These are phyloP conservation scores for Secale cereale DNA, from an alignment of 176 grass and related monocot genomes.

Conservation along the genomic window DNA sequence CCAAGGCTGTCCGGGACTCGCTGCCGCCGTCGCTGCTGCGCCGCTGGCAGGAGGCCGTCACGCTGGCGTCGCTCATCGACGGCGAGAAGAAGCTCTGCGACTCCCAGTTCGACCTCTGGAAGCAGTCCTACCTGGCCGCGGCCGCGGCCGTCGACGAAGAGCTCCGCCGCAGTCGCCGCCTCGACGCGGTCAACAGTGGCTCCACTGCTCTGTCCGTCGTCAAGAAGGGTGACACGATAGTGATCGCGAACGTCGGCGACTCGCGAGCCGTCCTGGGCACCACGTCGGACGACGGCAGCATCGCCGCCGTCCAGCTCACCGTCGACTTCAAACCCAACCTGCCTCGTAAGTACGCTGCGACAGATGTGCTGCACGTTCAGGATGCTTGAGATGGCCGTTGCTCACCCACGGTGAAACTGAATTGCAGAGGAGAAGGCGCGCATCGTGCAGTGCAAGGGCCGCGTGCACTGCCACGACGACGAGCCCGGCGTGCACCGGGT, in stretches of 20 bases:
- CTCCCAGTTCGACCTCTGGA: slow-evolving; percentile 69
- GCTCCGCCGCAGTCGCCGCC: slow-evolving; percentile 42
- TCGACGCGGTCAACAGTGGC: slow-evolving; percentile 77
- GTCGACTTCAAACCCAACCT: slow-evolving; percentile 89
- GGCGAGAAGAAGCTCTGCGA: slow-evolving; percentile 51
- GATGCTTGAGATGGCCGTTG: background rate
- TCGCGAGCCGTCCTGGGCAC: slow-evolving; percentile 81
- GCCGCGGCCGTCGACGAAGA: slow-evolving; percentile 69
- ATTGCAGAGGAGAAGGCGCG: slow-evolving; percentile 70
- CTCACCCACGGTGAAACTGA: background rate
- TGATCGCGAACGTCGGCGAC: slow-evolving; percentile 87
- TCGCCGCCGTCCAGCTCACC: slow-evolving; percentile 73
- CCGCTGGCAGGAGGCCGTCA: slow-evolving; percentile 74
- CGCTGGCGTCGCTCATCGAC: slow-evolving; percentile 49
- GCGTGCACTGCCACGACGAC: slow-evolving; percentile 59
- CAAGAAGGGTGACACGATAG: slow-evolving; percentile 74
- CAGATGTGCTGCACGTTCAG: background rate
- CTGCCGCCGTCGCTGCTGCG: slow-evolving; percentile 72
- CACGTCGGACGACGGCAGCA: slow-evolving; percentile 34
- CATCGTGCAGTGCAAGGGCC: slow-evolving; percentile 72
- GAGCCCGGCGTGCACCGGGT: slow-evolving; percentile 83
- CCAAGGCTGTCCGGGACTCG: slow-evolving; percentile 65
- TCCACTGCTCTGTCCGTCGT: slow-evolving; percentile 73
- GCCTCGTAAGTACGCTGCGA: slow-evolving; percentile 50
- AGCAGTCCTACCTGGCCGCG: slow-evolving; percentile 45